A percentile compares a stretch with the other conserved stretches of the same genome.
These are phyloP conservation scores for Protomyces lactucae-debilis DNA, from an alignment of 1,139 yeast species.

Conservation along the genomic window DNA sequence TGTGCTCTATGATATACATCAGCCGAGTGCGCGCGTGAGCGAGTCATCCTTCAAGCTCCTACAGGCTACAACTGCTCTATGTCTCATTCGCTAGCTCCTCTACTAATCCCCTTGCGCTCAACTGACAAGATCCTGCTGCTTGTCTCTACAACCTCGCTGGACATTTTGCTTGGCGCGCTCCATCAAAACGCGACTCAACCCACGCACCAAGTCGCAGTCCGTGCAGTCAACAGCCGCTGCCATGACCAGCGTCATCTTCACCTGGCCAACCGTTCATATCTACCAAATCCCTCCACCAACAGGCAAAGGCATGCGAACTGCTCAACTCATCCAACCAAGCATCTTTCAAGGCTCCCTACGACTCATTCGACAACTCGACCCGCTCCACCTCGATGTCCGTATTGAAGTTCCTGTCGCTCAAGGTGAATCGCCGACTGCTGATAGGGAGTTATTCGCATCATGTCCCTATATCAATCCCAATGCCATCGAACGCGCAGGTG, in stretches of 20 bases:
- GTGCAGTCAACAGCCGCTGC: too few species aligned
- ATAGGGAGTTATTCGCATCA: slow-evolving; percentile 39
- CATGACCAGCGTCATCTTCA: background rate
- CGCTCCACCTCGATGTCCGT: slow-evolving; percentile 34
- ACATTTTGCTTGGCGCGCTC: too few species aligned
- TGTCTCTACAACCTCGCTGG: too few species aligned
- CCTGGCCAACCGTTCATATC: slow-evolving; percentile 30
- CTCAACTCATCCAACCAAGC: slow-evolving; percentile 35
- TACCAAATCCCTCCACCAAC: slow-evolving; percentile 41
- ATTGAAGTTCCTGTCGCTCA: slow-evolving; percentile 31
- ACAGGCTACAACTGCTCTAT: too few species aligned
- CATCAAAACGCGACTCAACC: too few species aligned
- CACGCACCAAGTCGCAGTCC: too few species aligned
- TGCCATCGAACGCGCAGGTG: slow-evolving; percentile 36
- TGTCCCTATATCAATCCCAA: slow-evolving; percentile 38
- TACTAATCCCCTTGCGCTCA: too few species aligned
- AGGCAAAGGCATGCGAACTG: slow-evolving; percentile 37
- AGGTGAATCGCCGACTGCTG: background rate
- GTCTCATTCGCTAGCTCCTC: too few species aligned
- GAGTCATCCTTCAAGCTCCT: too few species aligned
- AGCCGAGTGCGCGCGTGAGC: too few species aligned
- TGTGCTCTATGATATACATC: too few species aligned
- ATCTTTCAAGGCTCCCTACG: slow-evolving; percentile 42
- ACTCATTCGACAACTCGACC: slow-evolving; percentile 38
- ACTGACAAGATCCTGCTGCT: too few species aligned